Evolutionary conservation across 2,329 filamentous ascomycete genomes (phyloP).

Genomic region (Scytalidium sp.): DNA sequence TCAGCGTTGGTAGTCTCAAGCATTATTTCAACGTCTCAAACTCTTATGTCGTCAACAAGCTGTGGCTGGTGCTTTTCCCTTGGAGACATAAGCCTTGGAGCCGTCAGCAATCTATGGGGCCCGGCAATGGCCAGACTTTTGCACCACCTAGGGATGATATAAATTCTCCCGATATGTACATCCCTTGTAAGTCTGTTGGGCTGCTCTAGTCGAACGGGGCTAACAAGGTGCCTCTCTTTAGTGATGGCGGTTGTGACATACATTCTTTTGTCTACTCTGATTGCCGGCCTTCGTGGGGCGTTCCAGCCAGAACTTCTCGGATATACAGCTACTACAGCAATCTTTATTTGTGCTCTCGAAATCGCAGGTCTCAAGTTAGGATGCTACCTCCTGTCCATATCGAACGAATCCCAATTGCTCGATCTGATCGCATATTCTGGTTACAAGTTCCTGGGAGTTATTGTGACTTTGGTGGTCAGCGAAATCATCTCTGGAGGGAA

Average conservation of each 20-base stretch:
- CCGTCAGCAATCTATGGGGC: conserved; percentile 74
- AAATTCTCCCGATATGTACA: conserved; percentile 99
- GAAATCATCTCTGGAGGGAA: conserved; percentile 75
- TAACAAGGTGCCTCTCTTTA: conserved; percentile 51
- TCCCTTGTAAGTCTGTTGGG: conserved; percentile 54
- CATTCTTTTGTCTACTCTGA: conserved; percentile 85
- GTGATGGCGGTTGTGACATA: conserved; percentile 98
- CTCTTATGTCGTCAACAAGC: conserved; percentile 90
- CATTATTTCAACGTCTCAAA: conserved; percentile 99
- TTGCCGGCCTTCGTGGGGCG: conserved; percentile 84
- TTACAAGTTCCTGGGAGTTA: conserved; percentile 98
- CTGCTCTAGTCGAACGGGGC: background rate
- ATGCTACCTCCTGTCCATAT: conserved; percentile 91
- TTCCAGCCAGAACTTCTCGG: conserved; percentile 95
- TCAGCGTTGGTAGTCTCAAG: conserved; percentile 90
- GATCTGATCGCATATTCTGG: conserved; percentile 95
- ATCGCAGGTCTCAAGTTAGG: conserved; percentile 88
- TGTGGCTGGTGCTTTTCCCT: conserved; percentile 90
- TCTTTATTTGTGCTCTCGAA: conserved; percentile 81
- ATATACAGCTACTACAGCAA: conserved; percentile 79
- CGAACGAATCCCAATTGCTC: conserved; percentile 87
- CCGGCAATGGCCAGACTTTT: conserved; percentile 67
- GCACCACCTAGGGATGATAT: conserved; percentile 91
- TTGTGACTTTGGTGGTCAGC: conserved; percentile 77
- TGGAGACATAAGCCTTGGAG: conserved; percentile 99